Percentiles rank a stretch among this genome's conserved stretches.
These are phyloP conservation scores for Rauvolfia tetraphylla DNA, from an alignment of 257 asterid genomes.

Conservation along the genomic window DNA sequence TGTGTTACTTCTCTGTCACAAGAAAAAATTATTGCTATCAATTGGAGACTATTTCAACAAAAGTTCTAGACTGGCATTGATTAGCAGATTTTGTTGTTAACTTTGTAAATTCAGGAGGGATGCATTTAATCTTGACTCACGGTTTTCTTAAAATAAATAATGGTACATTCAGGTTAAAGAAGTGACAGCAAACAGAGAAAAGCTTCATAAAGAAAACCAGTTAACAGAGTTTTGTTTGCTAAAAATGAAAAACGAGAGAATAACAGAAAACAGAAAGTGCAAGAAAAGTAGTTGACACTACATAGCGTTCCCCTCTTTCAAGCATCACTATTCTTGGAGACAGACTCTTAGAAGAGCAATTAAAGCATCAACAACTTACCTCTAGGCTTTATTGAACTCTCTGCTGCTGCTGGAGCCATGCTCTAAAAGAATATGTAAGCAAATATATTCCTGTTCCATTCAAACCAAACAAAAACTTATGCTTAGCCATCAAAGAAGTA, in stretches of 20 bases:
- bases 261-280: neutral
- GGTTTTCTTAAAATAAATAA: neutral
- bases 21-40: neutral
- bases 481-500: neutral
- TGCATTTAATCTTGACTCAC: slow-evolving; percentile 1
- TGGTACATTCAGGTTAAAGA: neutral
- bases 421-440: neutral
- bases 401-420: slow-evolving; percentile 32
- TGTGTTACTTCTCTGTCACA: neutral
- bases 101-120: neutral
- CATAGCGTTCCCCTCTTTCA: neutral
- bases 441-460: slow-evolving; percentile 15
- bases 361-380: slow-evolving; percentile 7
- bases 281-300: neutral
- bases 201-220: neutral
- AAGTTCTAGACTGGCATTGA: neutral
- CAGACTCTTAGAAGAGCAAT: neutral
- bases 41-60: neutral
- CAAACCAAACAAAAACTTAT: neutral
- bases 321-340: neutral
- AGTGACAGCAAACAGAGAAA: neutral
- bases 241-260: neutral
- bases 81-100: neutral
- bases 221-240: neutral
- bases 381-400: slow-evolving; percentile 25